These are phyloP conservation scores for Nepenthes mirabilis DNA, from an alignment of 148 eudicot genomes.

Conservation along the genomic window DNA sequence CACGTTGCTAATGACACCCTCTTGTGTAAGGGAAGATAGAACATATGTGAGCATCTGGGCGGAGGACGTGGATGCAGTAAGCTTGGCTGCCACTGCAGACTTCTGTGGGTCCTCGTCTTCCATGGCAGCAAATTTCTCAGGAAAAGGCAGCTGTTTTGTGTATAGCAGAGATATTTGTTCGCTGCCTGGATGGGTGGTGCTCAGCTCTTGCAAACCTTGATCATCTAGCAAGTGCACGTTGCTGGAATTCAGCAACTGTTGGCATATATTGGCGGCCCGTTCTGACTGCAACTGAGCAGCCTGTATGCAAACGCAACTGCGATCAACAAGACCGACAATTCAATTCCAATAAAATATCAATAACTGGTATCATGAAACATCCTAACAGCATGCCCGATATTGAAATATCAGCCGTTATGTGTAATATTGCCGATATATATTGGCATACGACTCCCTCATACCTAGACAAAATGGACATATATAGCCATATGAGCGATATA, in stretches of 20 bases:
- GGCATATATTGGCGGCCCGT: not conserved
- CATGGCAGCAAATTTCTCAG: not conserved
- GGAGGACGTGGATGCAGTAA: not conserved
- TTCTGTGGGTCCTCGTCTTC: not conserved
- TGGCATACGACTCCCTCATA: too few species aligned
- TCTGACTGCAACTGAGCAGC: not conserved
- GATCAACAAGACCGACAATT: too few species aligned
- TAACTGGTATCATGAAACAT: too few species aligned
- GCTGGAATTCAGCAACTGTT: not conserved
- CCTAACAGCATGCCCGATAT: too few species aligned
- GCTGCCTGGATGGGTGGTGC: not conserved
- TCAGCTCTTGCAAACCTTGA: not conserved
- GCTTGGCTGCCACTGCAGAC: not conserved
- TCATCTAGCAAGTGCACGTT: not conserved
- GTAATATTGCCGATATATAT: too few species aligned
- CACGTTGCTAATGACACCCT: not conserved
- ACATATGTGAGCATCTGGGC: not conserved
- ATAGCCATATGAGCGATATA: too few species aligned
- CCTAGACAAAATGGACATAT: too few species aligned
- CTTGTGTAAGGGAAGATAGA: not conserved
- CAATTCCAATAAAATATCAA: too few species aligned
- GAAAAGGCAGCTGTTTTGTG: not conserved
- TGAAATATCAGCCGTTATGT: too few species aligned
- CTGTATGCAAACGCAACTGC: not conserved
- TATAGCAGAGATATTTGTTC: not conserved